Evolutionary conservation across 225 moss, liverwort and hornwort genomes (phyloP), one percentile per base, ranked within the genome.

Genomic region (Polytrichum formosum): DNA sequence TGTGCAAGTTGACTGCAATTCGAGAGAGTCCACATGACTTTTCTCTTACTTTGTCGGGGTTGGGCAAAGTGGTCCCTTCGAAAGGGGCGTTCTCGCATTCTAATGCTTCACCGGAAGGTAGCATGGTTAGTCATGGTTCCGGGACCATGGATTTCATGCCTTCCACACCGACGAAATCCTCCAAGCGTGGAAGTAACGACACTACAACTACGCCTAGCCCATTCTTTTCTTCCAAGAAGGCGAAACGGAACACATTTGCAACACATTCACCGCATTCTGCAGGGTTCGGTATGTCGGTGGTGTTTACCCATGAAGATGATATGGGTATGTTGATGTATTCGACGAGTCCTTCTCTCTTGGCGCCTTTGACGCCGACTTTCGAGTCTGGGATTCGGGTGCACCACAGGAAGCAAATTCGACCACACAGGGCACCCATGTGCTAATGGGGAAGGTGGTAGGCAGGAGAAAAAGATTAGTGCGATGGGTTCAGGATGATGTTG

Each of bases 341-440:
- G 55, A 66, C 65, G 64, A 74, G 73, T 69, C 73, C 69, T 56
- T 53, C 67, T 35, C 22, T 18, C 26, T 60, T 70, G 77, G 80
- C 74, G 37, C 80, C 82, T 9, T 28, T 31, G 1, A 82, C 86
- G 26, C 82, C 82, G 5, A 80, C 80, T 19, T 71, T 72, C 70
- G 80, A 73, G 75, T 78, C 77, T 0, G 68, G 80, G 27, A 75
- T 77, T 5, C 80, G 77, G 75, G 73, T 80, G 9, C 83, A 80
- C 56, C 86, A 73, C 75, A 64, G 86, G 31, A 86, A 86, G 77
- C 86, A 86, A 80, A 75, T 73, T 73, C 80, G 63, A 20, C 86
- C 86, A n/a, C 83, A 73, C 55, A 78, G 86, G 62, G 82, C 86
- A 22, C 83, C 86, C 20, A 77, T 85, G 79, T 79, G 67, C 65